These are phyloP conservation scores for Stemphylium beticola DNA, from an alignment of 2,329 filamentous ascomycete species.

Conservation along the genomic window DNA sequence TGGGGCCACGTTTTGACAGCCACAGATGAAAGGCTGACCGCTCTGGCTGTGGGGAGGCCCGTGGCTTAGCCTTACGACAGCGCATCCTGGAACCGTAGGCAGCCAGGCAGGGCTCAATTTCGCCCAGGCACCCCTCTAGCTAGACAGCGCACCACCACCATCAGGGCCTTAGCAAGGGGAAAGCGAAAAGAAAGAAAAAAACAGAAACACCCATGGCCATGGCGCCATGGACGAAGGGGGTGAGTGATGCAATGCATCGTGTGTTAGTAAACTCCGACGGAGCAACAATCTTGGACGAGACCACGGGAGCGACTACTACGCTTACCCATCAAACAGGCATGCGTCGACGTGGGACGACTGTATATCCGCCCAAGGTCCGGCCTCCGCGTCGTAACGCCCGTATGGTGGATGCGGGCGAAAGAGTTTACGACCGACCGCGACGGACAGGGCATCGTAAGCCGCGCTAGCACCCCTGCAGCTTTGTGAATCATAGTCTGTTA, in stretches of 20 bases:
- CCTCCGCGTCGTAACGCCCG: conserved; percentile 17
- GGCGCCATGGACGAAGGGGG: neutral
- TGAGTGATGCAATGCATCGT: conserved; percentile 24
- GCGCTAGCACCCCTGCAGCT: conserved; percentile 23
- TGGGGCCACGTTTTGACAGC: conserved; percentile 28
- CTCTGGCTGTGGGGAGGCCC: conserved; percentile 23
- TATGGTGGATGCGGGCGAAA: conserved; percentile 11
- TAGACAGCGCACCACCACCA: conserved; percentile 10
- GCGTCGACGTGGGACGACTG: neutral
- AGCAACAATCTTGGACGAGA: conserved; percentile 3
- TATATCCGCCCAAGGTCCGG: conserved; percentile 18
- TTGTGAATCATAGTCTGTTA: conserved; percentile 30
- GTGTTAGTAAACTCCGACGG: conserved; percentile 27
- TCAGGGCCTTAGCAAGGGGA: conserved; percentile 3
- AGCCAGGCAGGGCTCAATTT: conserved; percentile 22
- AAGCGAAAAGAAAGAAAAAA: conserved; percentile 11
- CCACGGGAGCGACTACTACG: too few relatives aligned
- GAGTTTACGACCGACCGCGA: conserved; percentile 12
- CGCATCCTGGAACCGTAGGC: conserved; percentile 25
- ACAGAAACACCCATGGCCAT: neutral
- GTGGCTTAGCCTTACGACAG: conserved; percentile 37
- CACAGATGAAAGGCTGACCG: conserved; percentile 37
- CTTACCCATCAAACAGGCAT: too few relatives aligned
- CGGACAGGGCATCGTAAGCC: conserved; percentile 11
- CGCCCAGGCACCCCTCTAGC: conserved; percentile 17